Evolutionary conservation across 805 yeast genomes (phyloP), one percentile per base, ranked within the genome.

Genomic region (Barnettozyma botsteinii): DNA sequence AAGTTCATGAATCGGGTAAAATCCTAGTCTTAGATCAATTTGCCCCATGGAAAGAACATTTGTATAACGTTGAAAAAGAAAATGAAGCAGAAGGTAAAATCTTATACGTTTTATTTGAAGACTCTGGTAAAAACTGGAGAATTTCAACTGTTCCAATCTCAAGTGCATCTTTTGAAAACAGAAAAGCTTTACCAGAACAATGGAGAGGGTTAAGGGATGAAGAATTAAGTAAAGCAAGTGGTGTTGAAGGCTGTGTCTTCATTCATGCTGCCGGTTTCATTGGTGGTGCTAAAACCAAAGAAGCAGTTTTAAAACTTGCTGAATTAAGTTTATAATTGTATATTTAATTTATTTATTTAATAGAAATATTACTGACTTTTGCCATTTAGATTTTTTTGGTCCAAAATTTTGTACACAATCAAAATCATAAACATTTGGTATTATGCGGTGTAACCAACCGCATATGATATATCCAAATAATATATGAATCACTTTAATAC

Each of bases 131-230:
- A 28, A 70, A 73, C 35, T 86, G 94, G 91, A 77, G 98, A 67
- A 76, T 93, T 36, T 85, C 95, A 35, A 89, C 97, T 5, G 97
- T 91, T 20, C 81, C 96, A n/a, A 71, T 81, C n/a, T 70, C 77
- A 24, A 67, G 84, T 4, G 69, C 82, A 7, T 80, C 94, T 13
- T 93, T 93, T 58, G 84, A 79, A 47, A 85, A 86, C 57, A 79
- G 98, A 66, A 75, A 76, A 61, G 83, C 96, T 23, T 71, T 93
- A 43, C 97, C 96, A 12, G 93, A 85, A 61, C 73, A 77, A 15
- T 85, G 96, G 87, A 77, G 98, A 68, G 98, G 98, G n/a, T 66
- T 89, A 34, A 79, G 98, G 59, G 98, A 93, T 59, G 91, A 85
- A 23, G 84, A 70, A 29, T 72, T 93, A 51, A 75, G 84, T 50